phyloP scores from a whole-genome alignment of 2,329 filamentous ascomycete genomes.

The Arthrinium puccinioides region DNA sequence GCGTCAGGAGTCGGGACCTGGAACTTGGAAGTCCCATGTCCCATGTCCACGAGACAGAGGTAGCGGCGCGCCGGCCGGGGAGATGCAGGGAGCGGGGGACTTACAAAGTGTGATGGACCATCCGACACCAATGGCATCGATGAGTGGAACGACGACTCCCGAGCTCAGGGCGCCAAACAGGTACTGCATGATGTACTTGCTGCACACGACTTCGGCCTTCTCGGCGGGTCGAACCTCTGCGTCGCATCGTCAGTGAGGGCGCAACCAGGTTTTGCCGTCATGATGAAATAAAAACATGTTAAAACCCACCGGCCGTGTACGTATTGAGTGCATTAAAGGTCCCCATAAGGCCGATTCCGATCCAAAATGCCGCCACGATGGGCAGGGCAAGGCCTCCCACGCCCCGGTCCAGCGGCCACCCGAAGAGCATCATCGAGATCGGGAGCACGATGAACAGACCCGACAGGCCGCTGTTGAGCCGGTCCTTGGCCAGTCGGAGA shows the following conservation, averaged over 20 bases:
- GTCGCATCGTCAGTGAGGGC: not conserved
- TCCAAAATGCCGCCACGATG: constrained; percentile 7
- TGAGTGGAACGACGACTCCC: constrained; percentile 18
- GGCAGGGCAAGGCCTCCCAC: constrained; percentile 43
- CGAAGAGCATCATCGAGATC: constrained; percentile 59
- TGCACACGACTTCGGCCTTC: constrained; percentile 16
- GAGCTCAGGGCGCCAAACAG: constrained; percentile 15
- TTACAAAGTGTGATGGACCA: constrained; percentile 7
- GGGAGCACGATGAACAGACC: constrained; percentile 54
- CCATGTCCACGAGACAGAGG: too few species aligned
- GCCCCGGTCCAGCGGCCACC: constrained; percentile 50
- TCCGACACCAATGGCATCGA: constrained; percentile 20
- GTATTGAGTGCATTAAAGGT: constrained; percentile 9
- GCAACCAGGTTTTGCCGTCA: not conserved
- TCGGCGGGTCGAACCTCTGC: constrained; percentile 3
- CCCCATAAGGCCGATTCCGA: constrained; percentile 6
- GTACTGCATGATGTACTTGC: constrained; percentile 25
- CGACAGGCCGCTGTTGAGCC: constrained; percentile 50
- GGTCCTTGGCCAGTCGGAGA: constrained; percentile 59
- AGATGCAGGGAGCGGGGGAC: too few species aligned
- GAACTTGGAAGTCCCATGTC: too few species aligned
- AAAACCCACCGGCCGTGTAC: constrained; percentile 5
- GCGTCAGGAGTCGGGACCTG: too few species aligned
- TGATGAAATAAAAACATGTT: not conserved
- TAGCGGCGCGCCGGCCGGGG: too few species aligned